A percentile compares a stretch with the other conserved stretches of the same genome.
phyloP scores from a whole-genome alignment of 75 land plant genomes.

The Selaginella tamariscina region DNA sequence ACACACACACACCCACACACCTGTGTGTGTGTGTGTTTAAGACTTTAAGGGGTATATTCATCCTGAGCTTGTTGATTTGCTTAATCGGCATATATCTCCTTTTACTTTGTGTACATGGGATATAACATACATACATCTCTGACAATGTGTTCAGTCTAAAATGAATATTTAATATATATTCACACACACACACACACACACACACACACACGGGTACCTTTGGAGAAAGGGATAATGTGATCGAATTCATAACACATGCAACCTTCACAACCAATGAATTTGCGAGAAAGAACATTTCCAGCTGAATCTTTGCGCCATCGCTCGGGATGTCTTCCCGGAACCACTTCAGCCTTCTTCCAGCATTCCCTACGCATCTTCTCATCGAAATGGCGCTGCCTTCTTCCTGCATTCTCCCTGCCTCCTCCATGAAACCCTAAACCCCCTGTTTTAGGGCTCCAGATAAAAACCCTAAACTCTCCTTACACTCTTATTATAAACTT shows the following conservation, averaged over 20 bases:
- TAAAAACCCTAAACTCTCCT: neutral
- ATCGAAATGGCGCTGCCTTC: conserved; percentile 58
- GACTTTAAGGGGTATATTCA: no score
- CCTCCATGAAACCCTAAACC: neutral
- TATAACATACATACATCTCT: no score
- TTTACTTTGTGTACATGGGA: no score
- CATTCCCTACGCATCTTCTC: conserved; percentile 42
- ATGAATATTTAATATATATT: no score
- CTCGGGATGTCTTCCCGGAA: conserved; percentile 85
- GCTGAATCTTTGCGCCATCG: conserved; percentile 84
- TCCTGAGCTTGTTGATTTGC: no score
- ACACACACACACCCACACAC: no score
- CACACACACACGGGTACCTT: conserved; percentile 36
- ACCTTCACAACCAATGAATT: conserved; percentile 68
- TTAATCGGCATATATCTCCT: no score
- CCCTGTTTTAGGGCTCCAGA: no score
- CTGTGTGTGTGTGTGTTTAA: no score
- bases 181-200: neutral
- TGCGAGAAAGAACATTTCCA: conserved; percentile 80
- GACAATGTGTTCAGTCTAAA: no score
- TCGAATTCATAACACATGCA: conserved; percentile 95
- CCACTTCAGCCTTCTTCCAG: conserved; percentile 80
- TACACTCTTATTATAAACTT: no score
- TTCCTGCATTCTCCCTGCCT: conserved; percentile 4
- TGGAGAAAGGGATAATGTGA: conserved; percentile 82